A percentile compares a stretch with the other conserved stretches of the same genome.
Evolutionary conservation across 139 green algal genomes (phyloP).

Genomic region (Astrephomene gubernaculifera): DNA sequence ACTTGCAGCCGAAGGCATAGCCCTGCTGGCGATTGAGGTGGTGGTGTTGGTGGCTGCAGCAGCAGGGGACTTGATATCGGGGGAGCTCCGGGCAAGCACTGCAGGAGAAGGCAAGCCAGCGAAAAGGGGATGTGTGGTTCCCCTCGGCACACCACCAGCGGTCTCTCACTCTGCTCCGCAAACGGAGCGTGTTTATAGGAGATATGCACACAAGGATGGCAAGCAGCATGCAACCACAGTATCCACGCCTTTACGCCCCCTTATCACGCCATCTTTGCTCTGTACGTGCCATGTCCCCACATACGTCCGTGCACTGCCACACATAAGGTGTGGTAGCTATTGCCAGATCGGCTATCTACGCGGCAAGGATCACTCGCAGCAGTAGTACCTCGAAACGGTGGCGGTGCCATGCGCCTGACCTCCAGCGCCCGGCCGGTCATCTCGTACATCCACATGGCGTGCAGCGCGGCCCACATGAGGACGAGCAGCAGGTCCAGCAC

Average conservation of each 20-base stretch:
- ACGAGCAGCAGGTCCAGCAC: slow-evolving; percentile 24
- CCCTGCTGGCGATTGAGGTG: neutral
- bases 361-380: neutral
- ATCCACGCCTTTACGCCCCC: too few species aligned
- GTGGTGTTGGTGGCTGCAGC: neutral
- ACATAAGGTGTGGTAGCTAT: neutral
- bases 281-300: too few species aligned
- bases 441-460: slow-evolving; percentile 37
- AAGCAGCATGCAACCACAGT: neutral
- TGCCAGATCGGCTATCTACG: neutral
- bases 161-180: too few species aligned
- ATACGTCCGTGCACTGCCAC: too few species aligned
- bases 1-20: neutral
- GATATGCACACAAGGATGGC: neutral
- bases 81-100: too few species aligned
- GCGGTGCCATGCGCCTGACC: slow-evolving; percentile 1
- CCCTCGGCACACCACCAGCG: too few species aligned
- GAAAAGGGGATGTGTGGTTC: too few species aligned
- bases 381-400: neutral
- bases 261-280: too few species aligned
- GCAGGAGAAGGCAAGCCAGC: too few species aligned
- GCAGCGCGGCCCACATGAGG: slow-evolving; percentile 26
- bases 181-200: too few species aligned
- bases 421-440: slow-evolving; percentile 22
- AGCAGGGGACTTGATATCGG: neutral